Base-by-base conservation (phyloP, 768 basidiomycete genomes). In the Termitomyces sp. region DNA sequence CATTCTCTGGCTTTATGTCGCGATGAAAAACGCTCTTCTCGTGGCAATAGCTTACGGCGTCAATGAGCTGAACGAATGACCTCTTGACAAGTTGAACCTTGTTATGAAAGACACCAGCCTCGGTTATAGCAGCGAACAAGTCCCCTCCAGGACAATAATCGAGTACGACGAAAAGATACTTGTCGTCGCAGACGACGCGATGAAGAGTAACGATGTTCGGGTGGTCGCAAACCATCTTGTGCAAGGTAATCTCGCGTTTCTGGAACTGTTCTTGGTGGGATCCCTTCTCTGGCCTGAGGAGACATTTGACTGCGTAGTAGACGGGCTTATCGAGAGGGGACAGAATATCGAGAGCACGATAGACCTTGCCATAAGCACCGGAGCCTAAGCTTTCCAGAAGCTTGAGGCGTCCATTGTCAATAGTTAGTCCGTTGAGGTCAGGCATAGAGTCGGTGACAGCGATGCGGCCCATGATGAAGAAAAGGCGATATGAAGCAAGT, bases 1-100 rank as follows among this genome's bases (percentile, higher is more conserved):
- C 79, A 70, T 89, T 92, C 71, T 94, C 93, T 0, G 92, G 92
- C 73, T 95, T 94, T 68, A 96, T 82, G 68, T 94, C 92, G 28
- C 92, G 89, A 74, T 95, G 94, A 69, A 83, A 92, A 63, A 95
- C 84, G 11, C 86, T 84, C 45, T 79, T 77, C 45, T 76, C 71
- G 67, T 95, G 92, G 68, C 89, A 92, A 69, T 88, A 81, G 53
- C 88, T 80, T 46, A 95, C 84, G 1, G 90, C 90, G 64, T 92
- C 90, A 55, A 95, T 75, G 54, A 96, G 83, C 68, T 94, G 88
- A n/a, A 91, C 64, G 73, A 92, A 94, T 40, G 86, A 81, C 35
- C 73, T 70, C 69, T 83, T 88, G 76, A 93, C 84, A 63, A 89
- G 81, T 5, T 72, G 70, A 62, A 84, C 83, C 64, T 91, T 82